Evolutionary conservation across 495 filamentous ascomycete species (phyloP).

Genomic region (Margaritispora aquatica): DNA sequence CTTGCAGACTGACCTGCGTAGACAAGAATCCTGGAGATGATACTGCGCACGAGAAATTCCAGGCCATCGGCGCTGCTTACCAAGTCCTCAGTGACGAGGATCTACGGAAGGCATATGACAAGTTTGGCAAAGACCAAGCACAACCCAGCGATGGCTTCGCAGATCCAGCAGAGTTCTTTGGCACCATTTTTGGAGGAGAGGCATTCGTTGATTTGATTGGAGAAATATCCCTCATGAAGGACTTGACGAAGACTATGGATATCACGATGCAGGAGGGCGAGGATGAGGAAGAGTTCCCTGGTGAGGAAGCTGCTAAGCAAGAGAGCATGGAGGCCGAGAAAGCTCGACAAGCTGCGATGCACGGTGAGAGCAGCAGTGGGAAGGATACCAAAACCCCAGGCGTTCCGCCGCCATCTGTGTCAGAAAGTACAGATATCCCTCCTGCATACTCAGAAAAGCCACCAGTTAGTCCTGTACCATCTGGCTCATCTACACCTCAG

Average conservation of each 20-base stretch:
- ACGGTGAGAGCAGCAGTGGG: background rate
- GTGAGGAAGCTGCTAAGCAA: constrained; percentile 38
- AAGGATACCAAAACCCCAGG: background rate
- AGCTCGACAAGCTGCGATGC: constrained; percentile 11
- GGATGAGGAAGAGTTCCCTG: constrained; percentile 54
- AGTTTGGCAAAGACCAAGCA: constrained; percentile 89
- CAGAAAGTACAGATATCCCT: constrained; percentile 5
- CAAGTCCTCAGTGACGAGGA: constrained; percentile 89
- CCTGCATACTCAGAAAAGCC: constrained; percentile 14
- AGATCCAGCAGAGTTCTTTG: constrained; percentile 97
- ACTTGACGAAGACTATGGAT: constrained; percentile 84
- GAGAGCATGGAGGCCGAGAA: constrained; percentile 38
- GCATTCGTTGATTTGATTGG: constrained; percentile 90
- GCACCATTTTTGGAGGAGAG: constrained; percentile 96
- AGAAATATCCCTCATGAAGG: constrained; percentile 89
- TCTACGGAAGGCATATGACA: constrained; percentile 87
- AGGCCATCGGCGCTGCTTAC: constrained; percentile 94
- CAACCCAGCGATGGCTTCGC: constrained; percentile 86
- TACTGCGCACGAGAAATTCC: constrained; percentile 88
- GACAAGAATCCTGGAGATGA: constrained; percentile 99
- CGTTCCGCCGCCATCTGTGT: constrained; percentile 9
- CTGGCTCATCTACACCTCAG: constrained; percentile 56
- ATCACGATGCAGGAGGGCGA: constrained; percentile 70
- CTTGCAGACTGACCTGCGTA: constrained; percentile 25
- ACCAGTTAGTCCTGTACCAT: constrained; percentile 14